Evolutionary conservation across 208 protist genomes (phyloP), one percentile per base, ranked within the genome.

Genomic region (Leptomonas pyrrhocoris): DNA sequence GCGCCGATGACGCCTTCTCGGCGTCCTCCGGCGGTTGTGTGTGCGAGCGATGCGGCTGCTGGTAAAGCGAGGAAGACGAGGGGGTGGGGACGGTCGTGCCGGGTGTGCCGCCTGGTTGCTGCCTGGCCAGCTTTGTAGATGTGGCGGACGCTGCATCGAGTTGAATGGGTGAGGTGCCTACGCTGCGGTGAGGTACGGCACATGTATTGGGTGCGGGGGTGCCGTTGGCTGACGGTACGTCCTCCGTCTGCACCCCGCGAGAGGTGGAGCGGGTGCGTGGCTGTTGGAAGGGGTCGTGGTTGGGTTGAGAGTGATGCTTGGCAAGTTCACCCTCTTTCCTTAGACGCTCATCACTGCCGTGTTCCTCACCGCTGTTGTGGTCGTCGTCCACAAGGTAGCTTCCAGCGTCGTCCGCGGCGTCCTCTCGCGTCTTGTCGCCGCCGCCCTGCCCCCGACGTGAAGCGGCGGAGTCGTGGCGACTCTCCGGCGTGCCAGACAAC

Each of bases 101-200:
- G 28, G 50, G 30, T 19, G 40, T 55, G 27, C 38, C 21, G 8
- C 27, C 53, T 27, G 45, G 34, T 38, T 23, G 59, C 59, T 42
- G 45, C 13, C n/a, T 19, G 0, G 46, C 46, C 15, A n/a, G 0
- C 31, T 21, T 61, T 11, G 36, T 2, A 2, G 64, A 56, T 12
- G 48, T 34, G 3, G 36, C 16, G 7, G 40, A 38, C 19, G 55
- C 30, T 16, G 38, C 21, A 21, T 58, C 68, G 30, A 45, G 68
- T n/a, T 83, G 67, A 59, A 88, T 83, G 16, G 85, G 85, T 23
- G 85, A 91, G 40, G 82, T 91, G 43, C 71, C 85, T 23, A 85
- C 48, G 60, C 65, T 85, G 43, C 72, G 64, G 28, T 77, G 72
- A 46, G 56, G 61, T 11, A 31, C 36, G 21, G 27, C 36, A n/a